Base-by-base conservation (phyloP, 805 yeast species). In the Teunomyces gatunensis region DNA sequence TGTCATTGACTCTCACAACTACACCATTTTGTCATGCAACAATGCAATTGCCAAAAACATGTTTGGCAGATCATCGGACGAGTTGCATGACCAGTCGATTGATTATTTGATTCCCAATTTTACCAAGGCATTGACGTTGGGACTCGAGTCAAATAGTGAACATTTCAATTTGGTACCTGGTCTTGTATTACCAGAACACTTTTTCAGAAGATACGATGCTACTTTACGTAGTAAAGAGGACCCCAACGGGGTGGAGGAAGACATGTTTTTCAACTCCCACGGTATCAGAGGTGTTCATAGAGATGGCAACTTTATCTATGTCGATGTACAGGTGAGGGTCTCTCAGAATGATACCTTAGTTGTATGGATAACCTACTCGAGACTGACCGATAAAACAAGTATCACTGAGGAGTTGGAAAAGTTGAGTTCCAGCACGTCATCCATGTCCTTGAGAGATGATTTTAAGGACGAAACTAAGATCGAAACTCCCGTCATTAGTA, bases 111-210 rank as follows among this genome's bases (percentile, higher is more conserved):
- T 89, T 21, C 96, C 95, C 5, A 68, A 75, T 13, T 89, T 89
- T 57, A 60, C 77, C 2, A 63, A 66, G 3, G 67, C 81, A 17
- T 59, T 83, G 43, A 61, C 65, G 1, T 52, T 60, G 17, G 81
- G 84, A 1, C 48, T 64, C 11, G 63, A 62, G 2, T 63, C 59
- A 25, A 60, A 60, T 35, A 42, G 50, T 4, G 58, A 60, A 6
- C 54, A 50, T 0, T 51, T 60, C 27, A 54, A 57, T 17, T 46
- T 68, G 20, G 61, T 57, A 5, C 80, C 85, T 0, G 97, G 97
- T 1, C 67, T 88, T 44, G 96, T 91, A 0, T 69, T 91, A 10
- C 96, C 97, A 0, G 98, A 91, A 64, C 97, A 90, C 65, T 85
- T 87, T 61, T 90, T 92, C 68, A 77, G 97, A 52, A 83, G 84